Conservation (phyloP, 2,329 filamentous ascomycete species). For the Talaromyces sp. region DNA sequence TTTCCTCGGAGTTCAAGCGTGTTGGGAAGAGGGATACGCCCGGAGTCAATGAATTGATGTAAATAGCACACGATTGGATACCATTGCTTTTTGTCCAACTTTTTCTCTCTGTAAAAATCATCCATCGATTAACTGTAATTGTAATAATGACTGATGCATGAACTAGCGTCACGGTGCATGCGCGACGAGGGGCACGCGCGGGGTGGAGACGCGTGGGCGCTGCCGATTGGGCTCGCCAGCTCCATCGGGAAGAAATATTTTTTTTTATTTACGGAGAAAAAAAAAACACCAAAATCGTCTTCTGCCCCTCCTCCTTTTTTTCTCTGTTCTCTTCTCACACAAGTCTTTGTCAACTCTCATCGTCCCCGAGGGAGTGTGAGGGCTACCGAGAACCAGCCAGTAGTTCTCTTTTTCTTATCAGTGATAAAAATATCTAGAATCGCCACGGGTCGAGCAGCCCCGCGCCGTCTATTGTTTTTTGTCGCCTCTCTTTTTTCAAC, state of each 20-base stretch:
- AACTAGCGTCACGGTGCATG: not conserved
- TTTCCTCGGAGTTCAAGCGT: not conserved
- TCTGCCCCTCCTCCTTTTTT: not conserved
- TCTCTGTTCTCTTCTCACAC: not conserved
- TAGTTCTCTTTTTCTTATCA: not conserved
- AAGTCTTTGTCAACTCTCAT: not conserved
- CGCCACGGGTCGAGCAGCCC: constrained; percentile 2
- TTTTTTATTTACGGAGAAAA: constrained; percentile 3
- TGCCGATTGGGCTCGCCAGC: constrained; percentile 3
- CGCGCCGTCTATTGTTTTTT: constrained; percentile 1
- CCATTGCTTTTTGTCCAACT: not conserved
- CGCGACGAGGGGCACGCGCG: not conserved
- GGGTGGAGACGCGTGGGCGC: constrained; percentile 10
- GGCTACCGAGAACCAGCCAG: not conserved
- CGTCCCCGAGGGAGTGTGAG: not conserved
- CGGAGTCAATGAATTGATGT: not conserved
- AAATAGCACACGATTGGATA: not conserved
- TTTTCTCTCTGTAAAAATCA: not conserved
- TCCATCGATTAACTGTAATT: not conserved
- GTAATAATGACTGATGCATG: not conserved
- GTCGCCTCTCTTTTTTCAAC: constrained; percentile 1
- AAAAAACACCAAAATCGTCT: not conserved
- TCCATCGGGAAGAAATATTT: constrained; percentile 9
- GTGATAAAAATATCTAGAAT: not conserved
- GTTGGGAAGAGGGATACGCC: not conserved